Evolutionary conservation across 2,329 filamentous ascomycete genomes (phyloP).

Genomic region (Emergomyces orientalis): DNA sequence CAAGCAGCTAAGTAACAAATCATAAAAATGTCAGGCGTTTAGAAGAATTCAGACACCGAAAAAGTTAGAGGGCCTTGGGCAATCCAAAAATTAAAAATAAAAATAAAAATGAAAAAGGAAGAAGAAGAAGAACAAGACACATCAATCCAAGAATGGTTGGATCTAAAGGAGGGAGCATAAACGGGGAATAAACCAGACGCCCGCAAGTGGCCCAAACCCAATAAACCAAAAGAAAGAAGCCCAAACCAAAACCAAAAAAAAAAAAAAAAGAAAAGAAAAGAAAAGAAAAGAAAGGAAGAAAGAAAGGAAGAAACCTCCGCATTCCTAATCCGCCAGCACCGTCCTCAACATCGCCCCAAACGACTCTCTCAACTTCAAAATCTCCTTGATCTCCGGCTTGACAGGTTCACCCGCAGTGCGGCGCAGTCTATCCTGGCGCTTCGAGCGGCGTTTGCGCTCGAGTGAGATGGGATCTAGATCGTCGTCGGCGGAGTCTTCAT

Average conservation of each 20-base stretch:
- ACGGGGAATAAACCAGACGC: neutral
- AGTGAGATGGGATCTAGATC: slow-evolving; percentile 79
- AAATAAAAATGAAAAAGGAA: too few species aligned
- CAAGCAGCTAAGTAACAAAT: too few species aligned
- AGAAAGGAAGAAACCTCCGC: too few species aligned
- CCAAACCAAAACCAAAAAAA: neutral
- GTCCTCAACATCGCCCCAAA: slow-evolving; percentile 74
- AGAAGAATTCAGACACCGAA: too few species aligned
- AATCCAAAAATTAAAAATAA: too few species aligned
- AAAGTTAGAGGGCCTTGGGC: too few species aligned
- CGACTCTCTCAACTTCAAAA: slow-evolving; percentile 67
- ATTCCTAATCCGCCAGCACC: slow-evolving; percentile 61
- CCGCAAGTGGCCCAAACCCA: neutral
- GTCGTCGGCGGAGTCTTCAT: slow-evolving; percentile 63
- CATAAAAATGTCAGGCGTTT: too few species aligned
- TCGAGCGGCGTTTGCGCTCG: slow-evolving; percentile 67
- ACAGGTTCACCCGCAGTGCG: slow-evolving; percentile 72
- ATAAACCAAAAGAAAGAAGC: neutral
- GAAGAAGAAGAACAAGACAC: too few species aligned
- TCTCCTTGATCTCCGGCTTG: slow-evolving; percentile 70
- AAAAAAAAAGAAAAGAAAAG: neutral
- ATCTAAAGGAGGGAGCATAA: neutral
- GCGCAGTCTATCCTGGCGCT: slow-evolving; percentile 66
- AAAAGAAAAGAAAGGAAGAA: neutral
- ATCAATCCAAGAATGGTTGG: neutral